Conservation (phyloP, 2,329 filamentous ascomycete species). For the Arthrobotrys pseudoclavata region DNA sequence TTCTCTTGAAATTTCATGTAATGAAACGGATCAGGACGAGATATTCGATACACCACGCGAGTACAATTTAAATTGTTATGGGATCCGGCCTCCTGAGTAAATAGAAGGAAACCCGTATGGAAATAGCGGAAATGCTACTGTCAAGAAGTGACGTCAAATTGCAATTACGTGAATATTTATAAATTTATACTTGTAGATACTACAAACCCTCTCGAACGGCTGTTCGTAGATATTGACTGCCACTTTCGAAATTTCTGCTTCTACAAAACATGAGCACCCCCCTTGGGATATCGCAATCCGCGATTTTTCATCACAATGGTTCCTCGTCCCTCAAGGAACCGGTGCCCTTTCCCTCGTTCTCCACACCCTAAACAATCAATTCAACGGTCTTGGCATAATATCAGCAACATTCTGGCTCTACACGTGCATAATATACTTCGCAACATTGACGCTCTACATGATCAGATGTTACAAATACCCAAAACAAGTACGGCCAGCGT, state of each 20-base stretch:
- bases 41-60: too few relatives aligned
- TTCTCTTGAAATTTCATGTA: too few relatives aligned
- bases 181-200: too few relatives aligned
- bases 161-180: background rate
- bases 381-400: background rate
- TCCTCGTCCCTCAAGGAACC: slow-evolving; percentile 3
- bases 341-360: slow-evolving; percentile 2
- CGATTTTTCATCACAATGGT: slow-evolving; percentile 3
- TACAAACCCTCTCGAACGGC: too few relatives aligned
- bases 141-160: background rate
- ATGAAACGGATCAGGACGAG: too few relatives aligned
- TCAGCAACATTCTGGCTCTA: background rate
- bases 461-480: slow-evolving; percentile 12
- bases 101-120: background rate
- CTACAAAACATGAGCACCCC: background rate
- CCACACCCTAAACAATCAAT: background rate
- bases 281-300: background rate
- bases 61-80: too few relatives aligned
- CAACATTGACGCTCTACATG: background rate
- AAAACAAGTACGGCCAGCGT: background rate
- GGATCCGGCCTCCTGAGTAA: background rate
- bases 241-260: too few relatives aligned
- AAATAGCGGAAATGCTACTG: background rate
- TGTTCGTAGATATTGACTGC: too few relatives aligned
- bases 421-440: background rate